Conservation (phyloP, 306 rosid species). For the Echinosophora koreensis region DNA sequence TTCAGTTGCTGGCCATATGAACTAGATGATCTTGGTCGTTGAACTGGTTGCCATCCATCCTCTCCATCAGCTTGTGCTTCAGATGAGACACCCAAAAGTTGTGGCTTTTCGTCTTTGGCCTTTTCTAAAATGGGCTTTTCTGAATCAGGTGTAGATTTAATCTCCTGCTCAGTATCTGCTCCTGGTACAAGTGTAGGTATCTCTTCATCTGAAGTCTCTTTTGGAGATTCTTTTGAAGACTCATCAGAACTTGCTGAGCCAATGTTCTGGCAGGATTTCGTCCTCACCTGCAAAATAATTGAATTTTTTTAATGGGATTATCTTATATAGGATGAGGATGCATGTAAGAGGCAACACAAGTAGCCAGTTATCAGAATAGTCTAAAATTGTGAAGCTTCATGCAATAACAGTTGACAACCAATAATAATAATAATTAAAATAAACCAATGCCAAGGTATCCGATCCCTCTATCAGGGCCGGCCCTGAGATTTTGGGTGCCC, state of each 20-base stretch:
- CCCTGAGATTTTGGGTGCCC: no score
- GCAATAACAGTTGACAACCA: background rate
- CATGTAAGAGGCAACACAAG: constrained; percentile 17
- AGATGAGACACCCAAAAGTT: constrained; percentile 47
- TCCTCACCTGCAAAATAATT: constrained; percentile 67
- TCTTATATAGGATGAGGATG: constrained; percentile 3
- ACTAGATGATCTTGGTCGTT: constrained; percentile 81
- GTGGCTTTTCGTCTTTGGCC: constrained; percentile 55
- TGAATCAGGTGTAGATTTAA: constrained; percentile 51
- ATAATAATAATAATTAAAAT: background rate
- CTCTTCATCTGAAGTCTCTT: constrained; percentile 73
- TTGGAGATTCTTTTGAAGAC: constrained; percentile 67
- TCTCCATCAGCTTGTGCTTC: constrained; percentile 76
- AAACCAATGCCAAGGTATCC: no score
- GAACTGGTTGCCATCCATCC: constrained; percentile 95
- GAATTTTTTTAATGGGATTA: constrained; percentile 39
- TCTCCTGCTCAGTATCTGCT: constrained; percentile 59
- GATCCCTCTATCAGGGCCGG: no score
- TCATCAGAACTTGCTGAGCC: constrained; percentile 63
- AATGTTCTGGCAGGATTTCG: constrained; percentile 56
- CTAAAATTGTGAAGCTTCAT: constrained; percentile 32
- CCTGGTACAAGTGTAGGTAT: constrained; percentile 49
- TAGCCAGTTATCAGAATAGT: background rate
- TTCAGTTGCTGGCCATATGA: constrained; percentile 70
- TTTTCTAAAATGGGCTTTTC: constrained; percentile 56